These are phyloP conservation scores for Infundibulicybe gibba DNA, from an alignment of 768 basidiomycete genomes.

Conservation along the genomic window DNA sequence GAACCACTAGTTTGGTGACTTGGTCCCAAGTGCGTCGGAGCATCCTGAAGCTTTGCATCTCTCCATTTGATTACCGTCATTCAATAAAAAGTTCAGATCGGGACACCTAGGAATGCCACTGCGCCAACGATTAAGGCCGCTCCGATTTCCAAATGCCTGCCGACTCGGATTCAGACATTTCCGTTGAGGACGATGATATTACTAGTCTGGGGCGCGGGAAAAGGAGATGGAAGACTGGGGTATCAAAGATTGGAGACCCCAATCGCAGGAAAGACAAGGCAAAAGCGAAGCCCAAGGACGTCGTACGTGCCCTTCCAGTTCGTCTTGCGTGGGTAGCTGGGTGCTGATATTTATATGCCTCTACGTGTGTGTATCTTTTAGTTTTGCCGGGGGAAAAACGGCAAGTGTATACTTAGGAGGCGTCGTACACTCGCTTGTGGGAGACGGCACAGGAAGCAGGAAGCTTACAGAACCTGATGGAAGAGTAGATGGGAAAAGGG, in stretches of 20 bases:
- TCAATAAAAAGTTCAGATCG: no score
- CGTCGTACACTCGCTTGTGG: slow-evolving; percentile 73
- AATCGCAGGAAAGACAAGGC: slow-evolving; percentile 42
- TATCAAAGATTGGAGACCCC: no score
- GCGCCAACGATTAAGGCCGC: slow-evolving; percentile 8
- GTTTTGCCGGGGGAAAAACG: no score
- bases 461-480: slow-evolving; percentile 43
- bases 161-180: slow-evolving; percentile 55
- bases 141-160: slow-evolving; percentile 38
- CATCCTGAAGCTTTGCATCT: no score
- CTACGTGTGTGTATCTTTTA: no score
- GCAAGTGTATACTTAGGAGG: slow-evolving; percentile 73
- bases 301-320: slow-evolving; percentile 26
- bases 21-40: no score
- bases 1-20: no score
- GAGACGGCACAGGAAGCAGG: slow-evolving; percentile 81
- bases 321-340: background rate
- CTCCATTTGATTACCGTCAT: no score
- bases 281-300: slow-evolving; percentile 32
- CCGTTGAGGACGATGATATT: slow-evolving; percentile 37
- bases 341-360: background rate
- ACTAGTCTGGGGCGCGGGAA: slow-evolving; percentile 24
- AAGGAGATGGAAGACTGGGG: slow-evolving; percentile 33
- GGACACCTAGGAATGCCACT: slow-evolving; percentile 9
- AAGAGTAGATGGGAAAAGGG: no score